Evolutionary conservation across 2,329 filamentous ascomycete species (phyloP).

Genomic region (Stagonosporopsis cucurbitacearum): DNA sequence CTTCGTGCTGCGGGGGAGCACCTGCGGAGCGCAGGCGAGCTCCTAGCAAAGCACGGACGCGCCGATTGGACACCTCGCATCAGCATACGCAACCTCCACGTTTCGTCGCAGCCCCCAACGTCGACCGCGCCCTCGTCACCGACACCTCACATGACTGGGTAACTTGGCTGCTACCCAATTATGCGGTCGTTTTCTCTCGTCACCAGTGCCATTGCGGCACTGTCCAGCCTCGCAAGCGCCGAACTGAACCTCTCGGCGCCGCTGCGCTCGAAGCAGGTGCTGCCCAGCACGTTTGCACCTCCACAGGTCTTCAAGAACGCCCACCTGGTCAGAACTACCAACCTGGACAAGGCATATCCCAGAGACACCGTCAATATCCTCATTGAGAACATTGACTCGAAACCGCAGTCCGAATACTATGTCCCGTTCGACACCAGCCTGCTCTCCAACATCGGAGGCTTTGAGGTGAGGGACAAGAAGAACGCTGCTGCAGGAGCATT

Average conservation of each 20-base stretch:
- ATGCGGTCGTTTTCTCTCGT: conserved; percentile 51
- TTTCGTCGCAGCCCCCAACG: conserved; percentile 15
- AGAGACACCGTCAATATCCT: conserved; percentile 93
- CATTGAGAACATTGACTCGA: conserved; percentile 82
- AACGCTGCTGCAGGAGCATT: conserved; percentile 72
- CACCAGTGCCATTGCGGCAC: conserved; percentile 58
- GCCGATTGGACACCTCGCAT: conserved; percentile 45
- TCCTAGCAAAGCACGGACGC: conserved; percentile 10
- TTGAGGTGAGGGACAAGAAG: conserved; percentile 95
- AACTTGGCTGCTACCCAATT: conserved; percentile 37
- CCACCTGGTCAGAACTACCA: conserved; percentile 88
- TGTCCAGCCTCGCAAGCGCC: conserved; percentile 65
- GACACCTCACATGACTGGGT: conserved; percentile 43
- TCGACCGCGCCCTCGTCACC: conserved; percentile 15
- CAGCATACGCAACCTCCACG: conserved; percentile 27
- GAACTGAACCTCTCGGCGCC: conserved; percentile 67
- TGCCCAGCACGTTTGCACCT: conserved; percentile 71
- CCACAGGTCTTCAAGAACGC: conserved; percentile 92
- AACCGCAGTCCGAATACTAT: conserved; percentile 88
- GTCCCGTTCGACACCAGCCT: conserved; percentile 81
- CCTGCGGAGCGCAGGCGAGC: conserved; percentile 19
- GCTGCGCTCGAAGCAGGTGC: conserved; percentile 58
- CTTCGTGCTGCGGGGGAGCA: conserved; percentile 12
- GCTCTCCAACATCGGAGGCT: conserved; percentile 77
- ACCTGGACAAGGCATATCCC: conserved; percentile 89